Base-by-base conservation (phyloP, 345 rosid species). In the Anacardium occidentale region DNA sequence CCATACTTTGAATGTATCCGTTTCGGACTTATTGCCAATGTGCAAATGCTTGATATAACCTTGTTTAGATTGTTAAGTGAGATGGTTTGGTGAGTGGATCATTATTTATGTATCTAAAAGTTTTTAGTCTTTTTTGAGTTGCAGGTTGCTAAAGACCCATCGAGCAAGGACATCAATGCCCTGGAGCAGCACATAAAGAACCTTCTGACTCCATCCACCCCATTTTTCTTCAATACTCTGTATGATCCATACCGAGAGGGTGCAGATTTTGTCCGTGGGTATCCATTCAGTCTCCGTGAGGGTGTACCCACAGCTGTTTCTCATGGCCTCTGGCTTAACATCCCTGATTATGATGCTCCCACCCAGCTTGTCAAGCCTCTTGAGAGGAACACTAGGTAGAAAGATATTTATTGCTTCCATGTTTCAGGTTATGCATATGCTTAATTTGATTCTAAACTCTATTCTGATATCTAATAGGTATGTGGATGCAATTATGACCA, bases 251-350 rank as follows among this genome's bases (percentile, higher is more conserved):
- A 88, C 86, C 78, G 92, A 21, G 84, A 83, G n/a, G 97, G 97
- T 77, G 85, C 97, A 62, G 97, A 92, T 71, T 92, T 88, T 73
- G 97, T 92, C 62, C 97, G 97, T 77, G 96, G 97, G 14, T 92
- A 92, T 78, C 97, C 97, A 14, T 92, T 92, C 83, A 90, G 97
- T 80, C 94, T 92, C 51, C 93, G 97, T 17, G 97, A 90, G 77
- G 97, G 97, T 85, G 94, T 79, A 29, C 80, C 86, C 37, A 92
- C 97, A 9, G 96, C 97, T 71, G 91, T 87, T 2, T 92, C 97
- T 10, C 97, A 92, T 72, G 97, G 97, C 25, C 91, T 92, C 61
- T 92, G 97, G 97, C 97, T 92, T 71, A 92, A 92, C 89, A 92
- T 92, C 70, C 97, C 96, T 26, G 96, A 92, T 70, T 92, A 92